Evolutionary conservation across 73 alveolate species (phyloP), one percentile per base, ranked within the genome.

Genomic region (Paramecium sonneborni): DNA sequence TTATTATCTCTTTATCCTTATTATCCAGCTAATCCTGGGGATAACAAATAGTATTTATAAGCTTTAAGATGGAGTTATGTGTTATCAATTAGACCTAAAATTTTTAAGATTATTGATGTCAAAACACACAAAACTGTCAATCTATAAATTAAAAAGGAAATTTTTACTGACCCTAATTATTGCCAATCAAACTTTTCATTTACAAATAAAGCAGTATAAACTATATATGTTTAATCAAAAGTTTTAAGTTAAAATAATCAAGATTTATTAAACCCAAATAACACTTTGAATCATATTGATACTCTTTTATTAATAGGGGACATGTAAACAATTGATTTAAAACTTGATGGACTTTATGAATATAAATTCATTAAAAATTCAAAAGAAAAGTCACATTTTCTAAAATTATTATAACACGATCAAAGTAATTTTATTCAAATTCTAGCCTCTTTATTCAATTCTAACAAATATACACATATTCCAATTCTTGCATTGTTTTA

Each of bases 1-100:
- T 85, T 97, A 84, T 92, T 97, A 82, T 85, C 99, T 15, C 93
- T 98, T 1, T 97, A 95, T 86, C 99, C 99, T 9, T 85, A 95
- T 26, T 97, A 97, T 93, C 99, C 99, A 85, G 84, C 95, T 37
- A 95, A 96, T 48, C 95, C 99, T 56, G 91, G 95, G 38, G 99
- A 98, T 85, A 98, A 98, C 92, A 93, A 98, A 62, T 94, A 96
- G 87, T 98, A 97, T 92, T 91, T 98, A 28, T 97, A 98, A 84
- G 99, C 99, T 48, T 93, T 98, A 58, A 92, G 99, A 85, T 99
- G 98, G 92, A 94, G 97, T 94, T 98, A 98, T 93, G 99, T 98
- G 11, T 86, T 98, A 35, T 99, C 99, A 12, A 92, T 98, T 30
- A 98, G 97, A 90, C 93, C 96, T 70, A 95, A 96, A 86, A 85